phyloP scores from a whole-genome alignment of 1,284 basidiomycete species.

The Apiotrichum laibachii region DNA sequence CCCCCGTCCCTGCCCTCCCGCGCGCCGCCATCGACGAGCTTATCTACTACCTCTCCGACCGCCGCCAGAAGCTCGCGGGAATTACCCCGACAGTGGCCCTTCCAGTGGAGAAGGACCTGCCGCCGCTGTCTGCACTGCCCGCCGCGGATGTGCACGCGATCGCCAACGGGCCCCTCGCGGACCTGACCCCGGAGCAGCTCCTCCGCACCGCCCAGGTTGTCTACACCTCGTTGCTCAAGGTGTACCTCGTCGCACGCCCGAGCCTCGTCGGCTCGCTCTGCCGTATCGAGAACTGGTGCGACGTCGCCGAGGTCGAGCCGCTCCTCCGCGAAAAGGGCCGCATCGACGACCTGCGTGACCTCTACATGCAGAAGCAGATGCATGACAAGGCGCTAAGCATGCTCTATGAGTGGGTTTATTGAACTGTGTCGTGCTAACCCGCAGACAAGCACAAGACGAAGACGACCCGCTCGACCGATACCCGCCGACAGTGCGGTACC shows the following conservation, averaged over 20 bases:
- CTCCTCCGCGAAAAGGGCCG: slow-evolving; percentile 78
- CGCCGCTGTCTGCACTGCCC: slow-evolving; percentile 52
- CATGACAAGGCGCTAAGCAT: slow-evolving; percentile 82
- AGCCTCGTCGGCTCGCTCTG: slow-evolving; percentile 82
- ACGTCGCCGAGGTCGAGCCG: slow-evolving; percentile 91
- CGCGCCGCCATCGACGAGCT: slow-evolving; percentile 53
- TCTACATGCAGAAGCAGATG: slow-evolving; percentile 95
- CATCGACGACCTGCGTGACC: slow-evolving; percentile 81
- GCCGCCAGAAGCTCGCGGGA: slow-evolving; percentile 75
- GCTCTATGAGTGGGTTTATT: slow-evolving; percentile 65
- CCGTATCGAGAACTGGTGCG: slow-evolving; percentile 93
- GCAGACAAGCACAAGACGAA: slow-evolving; percentile 74
- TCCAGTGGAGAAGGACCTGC: slow-evolving; percentile 50
- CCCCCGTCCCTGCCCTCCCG: slow-evolving; percentile 14
- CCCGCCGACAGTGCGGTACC: slow-evolving; percentile 78
- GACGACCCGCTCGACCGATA: slow-evolving; percentile 75
- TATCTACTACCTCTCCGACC: slow-evolving; percentile 66
- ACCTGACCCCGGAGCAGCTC: slow-evolving; percentile 73
- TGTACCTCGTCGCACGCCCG: slow-evolving; percentile 80
- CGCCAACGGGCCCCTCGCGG: slow-evolving; percentile 67
- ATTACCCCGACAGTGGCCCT: slow-evolving; percentile 69
- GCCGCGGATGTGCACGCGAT: slow-evolving; percentile 65
- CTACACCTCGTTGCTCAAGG: slow-evolving; percentile 93
- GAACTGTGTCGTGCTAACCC: background rate
- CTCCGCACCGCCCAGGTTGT: slow-evolving; percentile 86